Evolutionary conservation across 1,284 basidiomycete genomes (phyloP), one percentile per base, ranked within the genome.

Genomic region (Lentinula novae-zelandiae): DNA sequence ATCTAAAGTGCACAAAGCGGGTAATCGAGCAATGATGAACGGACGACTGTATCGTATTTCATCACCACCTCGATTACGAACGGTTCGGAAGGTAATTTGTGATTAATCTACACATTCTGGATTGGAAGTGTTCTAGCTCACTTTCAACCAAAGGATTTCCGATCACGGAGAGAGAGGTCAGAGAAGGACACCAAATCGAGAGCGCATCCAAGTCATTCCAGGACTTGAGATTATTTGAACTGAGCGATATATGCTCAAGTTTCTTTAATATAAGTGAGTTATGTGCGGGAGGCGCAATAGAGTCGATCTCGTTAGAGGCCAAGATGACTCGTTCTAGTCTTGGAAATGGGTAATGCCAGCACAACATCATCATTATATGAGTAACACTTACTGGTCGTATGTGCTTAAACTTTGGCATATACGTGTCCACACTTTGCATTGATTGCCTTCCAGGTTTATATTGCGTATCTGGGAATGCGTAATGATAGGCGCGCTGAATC

Each of bases 401-500:
- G 70, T 64, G 17, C 65, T 65, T 31, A 93, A 68, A 5, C 82
- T 78, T 22, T 71, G 60, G 60, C 77, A 80, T 1, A 86, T 72
- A 53, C 82, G 75, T 33, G 68, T 64, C 91, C 92, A 95, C 63
- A 84, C 76, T 2, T 68, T 67, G 36, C 93, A 78, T 9, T 72
- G 62, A 75, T 96, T 96, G 50, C 79, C 82, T 67, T 93, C 91
- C 36, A 97, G 75, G 70, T 94, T 95, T 62, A 97, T 73, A 31
- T 77, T 76, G 55, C 78, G 72, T 40, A 94, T 67, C 46, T 70
- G 66, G 2, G 72, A 70, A 17, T 76, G 66, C 12, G 61, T 54
- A 9, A 55, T 51, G 10, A 64, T 57, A 39, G 66, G 54, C 33
- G 53, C 51, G 38, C 65, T 62, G 60, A 65, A 61, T 51, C 67